Percentiles rank a stretch among this genome's conserved stretches.
Conservation (phyloP, 2,329 filamentous ascomycete species). For the Ceratocystis variospora region DNA sequence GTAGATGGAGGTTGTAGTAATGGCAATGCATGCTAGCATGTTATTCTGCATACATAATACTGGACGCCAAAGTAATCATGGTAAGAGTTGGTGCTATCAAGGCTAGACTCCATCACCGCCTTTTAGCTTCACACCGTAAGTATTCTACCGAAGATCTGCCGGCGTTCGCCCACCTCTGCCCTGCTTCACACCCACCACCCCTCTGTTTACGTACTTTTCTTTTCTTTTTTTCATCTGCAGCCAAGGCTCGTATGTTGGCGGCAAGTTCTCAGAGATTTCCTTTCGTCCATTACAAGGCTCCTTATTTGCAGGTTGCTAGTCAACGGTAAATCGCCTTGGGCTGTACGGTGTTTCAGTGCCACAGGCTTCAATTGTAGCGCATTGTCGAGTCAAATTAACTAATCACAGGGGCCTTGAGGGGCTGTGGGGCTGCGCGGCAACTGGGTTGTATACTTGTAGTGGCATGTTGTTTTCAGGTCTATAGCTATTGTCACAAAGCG, state of each 20-base stretch:
- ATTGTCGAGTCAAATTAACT: not conserved
- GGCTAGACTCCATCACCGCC: not conserved
- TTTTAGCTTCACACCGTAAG: not conserved
- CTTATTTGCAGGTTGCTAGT: conserved; percentile 1
- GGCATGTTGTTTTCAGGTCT: too few species aligned
- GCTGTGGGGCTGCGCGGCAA: not conserved
- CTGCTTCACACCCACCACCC: not conserved
- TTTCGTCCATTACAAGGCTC: not conserved
- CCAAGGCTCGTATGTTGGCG: not conserved
- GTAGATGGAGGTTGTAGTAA: not conserved
- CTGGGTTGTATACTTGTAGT: not conserved
- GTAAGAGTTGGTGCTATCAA: too few species aligned
- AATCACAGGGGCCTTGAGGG: too few species aligned
- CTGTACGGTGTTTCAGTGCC: not conserved
- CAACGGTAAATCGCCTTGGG: not conserved
- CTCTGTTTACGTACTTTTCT: not conserved
- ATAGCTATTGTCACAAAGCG: too few species aligned
- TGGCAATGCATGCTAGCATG: too few species aligned
- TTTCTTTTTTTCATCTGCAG: not conserved
- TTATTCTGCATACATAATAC: too few species aligned
- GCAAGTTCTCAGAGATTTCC: not conserved
- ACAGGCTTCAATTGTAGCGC: not conserved
- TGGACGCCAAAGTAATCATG: too few species aligned
- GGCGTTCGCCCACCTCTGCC: not conserved
- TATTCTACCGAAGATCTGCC: not conserved